These are phyloP conservation scores for Backusella luteola DNA, from an alignment of 192 early-diverging fungal genomes.

Conservation along the genomic window DNA sequence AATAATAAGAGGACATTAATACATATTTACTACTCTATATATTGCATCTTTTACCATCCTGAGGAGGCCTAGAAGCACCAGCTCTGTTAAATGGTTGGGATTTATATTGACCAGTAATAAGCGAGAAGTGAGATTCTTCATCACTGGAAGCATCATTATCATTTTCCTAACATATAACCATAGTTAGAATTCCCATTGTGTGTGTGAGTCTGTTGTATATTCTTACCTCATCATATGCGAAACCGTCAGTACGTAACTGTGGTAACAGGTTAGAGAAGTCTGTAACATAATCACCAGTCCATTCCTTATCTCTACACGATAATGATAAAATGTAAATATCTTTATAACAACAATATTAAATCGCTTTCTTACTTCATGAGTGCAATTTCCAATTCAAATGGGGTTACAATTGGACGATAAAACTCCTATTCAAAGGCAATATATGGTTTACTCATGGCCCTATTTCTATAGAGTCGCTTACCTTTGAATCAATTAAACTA, in stretches of 20 bases:
- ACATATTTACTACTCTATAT: background rate
- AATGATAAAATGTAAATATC: background rate
- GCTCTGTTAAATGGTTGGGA: constrained; percentile 47
- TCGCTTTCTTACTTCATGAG: constrained; percentile 44
- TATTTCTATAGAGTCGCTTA: constrained; percentile 11
- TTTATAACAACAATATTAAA: background rate
- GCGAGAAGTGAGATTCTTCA: constrained; percentile 85
- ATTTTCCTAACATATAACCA: constrained; percentile 19
- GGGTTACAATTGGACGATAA: constrained; percentile 90
- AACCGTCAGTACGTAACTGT: constrained; percentile 30
- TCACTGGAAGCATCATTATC: constrained; percentile 49
- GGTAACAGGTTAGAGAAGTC: constrained; percentile 65
- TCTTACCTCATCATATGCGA: constrained; percentile 37
- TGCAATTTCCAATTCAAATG: constrained; percentile 87
- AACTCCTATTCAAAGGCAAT: constrained; percentile 59
- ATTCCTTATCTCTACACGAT: constrained; percentile 52
- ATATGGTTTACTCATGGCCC: background rate
- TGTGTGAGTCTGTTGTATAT: constrained; percentile 10
- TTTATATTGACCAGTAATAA: constrained; percentile 82
- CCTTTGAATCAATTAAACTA: constrained; percentile 81
- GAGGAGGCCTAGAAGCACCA: background rate
- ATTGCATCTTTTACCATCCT: background rate
- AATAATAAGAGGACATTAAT: background rate
- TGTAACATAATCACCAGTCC: constrained; percentile 72
- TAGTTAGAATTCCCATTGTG: background rate